A percentile compares a stretch with the other conserved stretches of the same genome.
Conservation (phyloP, 2,329 filamentous ascomycete species). For the Drechmeria coniospora region DNA sequence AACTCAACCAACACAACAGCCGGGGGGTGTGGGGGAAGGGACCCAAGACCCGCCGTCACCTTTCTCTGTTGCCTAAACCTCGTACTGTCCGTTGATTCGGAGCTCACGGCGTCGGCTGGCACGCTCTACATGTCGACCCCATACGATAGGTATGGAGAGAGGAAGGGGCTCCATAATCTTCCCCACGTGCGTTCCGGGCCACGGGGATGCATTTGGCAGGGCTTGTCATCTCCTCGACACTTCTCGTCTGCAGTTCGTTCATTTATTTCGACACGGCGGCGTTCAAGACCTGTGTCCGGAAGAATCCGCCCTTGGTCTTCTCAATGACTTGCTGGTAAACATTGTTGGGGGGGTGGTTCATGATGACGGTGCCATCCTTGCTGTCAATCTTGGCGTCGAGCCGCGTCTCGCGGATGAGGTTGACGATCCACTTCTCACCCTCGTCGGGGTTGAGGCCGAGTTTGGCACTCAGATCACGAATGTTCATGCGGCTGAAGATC, state of each 20-base stretch:
- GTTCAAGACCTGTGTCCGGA: constrained; percentile 88
- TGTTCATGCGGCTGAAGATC: constrained; percentile 97
- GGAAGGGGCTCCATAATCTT: too few species aligned
- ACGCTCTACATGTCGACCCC: constrained; percentile 1
- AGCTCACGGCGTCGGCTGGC: not conserved
- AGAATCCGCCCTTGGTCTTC: constrained; percentile 96
- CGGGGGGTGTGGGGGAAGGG: not conserved
- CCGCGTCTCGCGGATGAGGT: constrained; percentile 92
- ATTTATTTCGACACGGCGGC: constrained; percentile 41
- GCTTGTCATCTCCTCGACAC: not conserved
- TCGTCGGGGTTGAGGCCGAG: constrained; percentile 86
- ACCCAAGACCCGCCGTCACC: too few species aligned
- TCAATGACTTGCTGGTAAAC: constrained; percentile 99
- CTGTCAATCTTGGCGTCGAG: constrained; percentile 99
- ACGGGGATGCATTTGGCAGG: too few species aligned
- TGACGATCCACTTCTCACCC: constrained; percentile 99
- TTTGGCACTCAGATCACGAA: constrained; percentile 85
- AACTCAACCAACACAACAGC: constrained; percentile 1
- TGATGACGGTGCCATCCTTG: constrained; percentile 94
- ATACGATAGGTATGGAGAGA: not conserved
- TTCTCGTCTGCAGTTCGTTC: constrained; percentile 3
- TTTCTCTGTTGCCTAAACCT: constrained; percentile 1
- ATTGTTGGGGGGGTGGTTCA: constrained; percentile 98
- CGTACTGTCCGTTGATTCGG: not conserved
- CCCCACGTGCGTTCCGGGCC: too few species aligned